Conservation (phyloP, 2,329 filamentous ascomycete species). For the Coniella lustricola region DNA sequence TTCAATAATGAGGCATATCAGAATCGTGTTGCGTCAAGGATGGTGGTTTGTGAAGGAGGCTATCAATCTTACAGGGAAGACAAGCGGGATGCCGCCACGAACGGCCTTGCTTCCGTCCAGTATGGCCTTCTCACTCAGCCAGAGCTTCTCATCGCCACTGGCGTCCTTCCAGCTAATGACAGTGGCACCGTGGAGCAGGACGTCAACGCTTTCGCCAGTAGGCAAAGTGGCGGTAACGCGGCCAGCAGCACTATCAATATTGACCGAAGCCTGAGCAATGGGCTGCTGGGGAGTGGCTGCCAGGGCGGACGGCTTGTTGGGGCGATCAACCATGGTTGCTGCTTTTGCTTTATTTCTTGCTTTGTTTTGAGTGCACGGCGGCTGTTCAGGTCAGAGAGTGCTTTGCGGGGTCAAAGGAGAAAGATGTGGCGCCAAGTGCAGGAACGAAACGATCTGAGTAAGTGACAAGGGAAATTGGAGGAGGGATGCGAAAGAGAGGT, state of each 20-base stretch:
- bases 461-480: not conserved
- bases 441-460: not conserved
- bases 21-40: constrained; percentile 4
- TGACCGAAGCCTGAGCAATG: constrained; percentile 64
- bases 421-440: not conserved
- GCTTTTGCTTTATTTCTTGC: not conserved
- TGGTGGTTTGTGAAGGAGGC: not conserved
- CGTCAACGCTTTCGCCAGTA: constrained; percentile 76
- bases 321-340: constrained; percentile 71
- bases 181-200: constrained; percentile 87
- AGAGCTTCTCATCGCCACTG: constrained; percentile 73
- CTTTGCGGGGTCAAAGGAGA: not conserved
- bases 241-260: constrained; percentile 62
- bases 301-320: constrained; percentile 74
- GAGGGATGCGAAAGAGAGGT: not conserved
- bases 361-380: not conserved
- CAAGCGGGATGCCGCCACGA: constrained; percentile 82
- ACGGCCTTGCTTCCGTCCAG: constrained; percentile 87
- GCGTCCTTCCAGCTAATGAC: constrained; percentile 89
- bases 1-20: too few species aligned
- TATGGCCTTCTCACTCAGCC: constrained; percentile 71
- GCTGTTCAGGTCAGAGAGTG: not conserved
- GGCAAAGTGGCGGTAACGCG: constrained; percentile 74
- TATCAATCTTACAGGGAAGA: constrained; percentile 81
- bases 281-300: constrained; percentile 66